Percentiles rank a stretch among this genome's conserved stretches.
These are phyloP conservation scores for Hypoxylon lenormandii DNA, from an alignment of 495 filamentous ascomycete genomes.

Conservation along the genomic window DNA sequence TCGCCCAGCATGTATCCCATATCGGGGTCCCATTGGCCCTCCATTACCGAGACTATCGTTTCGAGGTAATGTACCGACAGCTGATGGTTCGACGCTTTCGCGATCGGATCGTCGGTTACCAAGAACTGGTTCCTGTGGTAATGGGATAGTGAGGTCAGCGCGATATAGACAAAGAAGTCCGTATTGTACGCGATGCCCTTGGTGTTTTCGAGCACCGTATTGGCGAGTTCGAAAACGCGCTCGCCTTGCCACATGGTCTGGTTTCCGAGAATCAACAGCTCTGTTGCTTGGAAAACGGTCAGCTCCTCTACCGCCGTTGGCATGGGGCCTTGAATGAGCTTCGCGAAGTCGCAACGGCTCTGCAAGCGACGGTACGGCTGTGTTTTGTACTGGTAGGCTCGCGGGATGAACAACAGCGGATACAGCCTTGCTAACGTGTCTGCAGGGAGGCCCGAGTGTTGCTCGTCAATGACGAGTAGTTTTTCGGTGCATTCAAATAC, in stretches of 20 bases:
- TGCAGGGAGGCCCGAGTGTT: constrained; percentile 45
- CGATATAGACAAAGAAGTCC: constrained; percentile 49
- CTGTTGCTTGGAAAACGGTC: constrained; percentile 46
- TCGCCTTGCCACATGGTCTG: constrained; percentile 46
- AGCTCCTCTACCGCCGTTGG: constrained; percentile 48
- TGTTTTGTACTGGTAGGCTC: constrained; percentile 46
- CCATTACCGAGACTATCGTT: constrained; percentile 41
- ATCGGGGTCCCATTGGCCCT: constrained; percentile 49
- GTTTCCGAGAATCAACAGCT: constrained; percentile 45
- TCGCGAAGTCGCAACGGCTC: constrained; percentile 43
- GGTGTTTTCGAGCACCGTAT: constrained; percentile 47
- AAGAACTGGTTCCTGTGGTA: constrained; percentile 46
- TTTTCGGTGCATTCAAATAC: constrained; percentile 51
- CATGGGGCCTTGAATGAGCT: constrained; percentile 41
- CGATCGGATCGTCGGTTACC: constrained; percentile 20
- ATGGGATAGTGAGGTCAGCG: constrained; percentile 45
- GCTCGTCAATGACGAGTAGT: constrained; percentile 45
- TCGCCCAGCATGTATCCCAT: constrained; percentile 50
- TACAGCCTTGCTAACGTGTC: constrained; percentile 47
- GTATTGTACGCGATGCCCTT: constrained; percentile 47
- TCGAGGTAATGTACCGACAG: constrained; percentile 47
- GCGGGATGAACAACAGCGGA: constrained; percentile 49
- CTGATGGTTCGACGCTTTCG: constrained; percentile 34
- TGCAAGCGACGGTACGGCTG: constrained; percentile 48
- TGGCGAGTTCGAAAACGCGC: constrained; percentile 46